Conservation (phyloP, 2,329 filamentous ascomycete genomes). For the Cladosporium sphaerospermum region DNA sequence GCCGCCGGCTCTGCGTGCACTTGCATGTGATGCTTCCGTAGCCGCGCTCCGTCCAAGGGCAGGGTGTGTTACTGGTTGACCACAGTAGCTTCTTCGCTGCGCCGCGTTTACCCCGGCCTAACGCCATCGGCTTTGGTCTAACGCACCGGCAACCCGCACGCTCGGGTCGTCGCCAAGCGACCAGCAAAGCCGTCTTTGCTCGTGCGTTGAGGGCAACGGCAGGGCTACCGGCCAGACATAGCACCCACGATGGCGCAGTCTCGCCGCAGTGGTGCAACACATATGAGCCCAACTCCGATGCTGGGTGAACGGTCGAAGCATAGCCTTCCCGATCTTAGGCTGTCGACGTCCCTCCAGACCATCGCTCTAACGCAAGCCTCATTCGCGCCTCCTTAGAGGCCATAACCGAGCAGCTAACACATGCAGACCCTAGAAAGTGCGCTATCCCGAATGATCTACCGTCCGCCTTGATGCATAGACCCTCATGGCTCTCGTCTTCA, state of each 20-base stretch:
- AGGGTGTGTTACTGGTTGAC: background rate
- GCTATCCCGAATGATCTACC: slow-evolving; percentile 10
- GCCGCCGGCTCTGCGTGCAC: slow-evolving; percentile 6
- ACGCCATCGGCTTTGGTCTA: slow-evolving; percentile 2
- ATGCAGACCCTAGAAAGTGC: slow-evolving; percentile 8
- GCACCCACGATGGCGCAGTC: background rate
- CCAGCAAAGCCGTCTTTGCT: background rate
- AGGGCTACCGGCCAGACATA: background rate
- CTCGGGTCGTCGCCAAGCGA: slow-evolving; percentile 5
- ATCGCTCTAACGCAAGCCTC: background rate
- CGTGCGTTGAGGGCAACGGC: slow-evolving; percentile 2
- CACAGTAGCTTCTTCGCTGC: background rate
- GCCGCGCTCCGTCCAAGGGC: background rate
- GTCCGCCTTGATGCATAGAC: slow-evolving; percentile 9
- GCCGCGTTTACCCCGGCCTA: slow-evolving; percentile 8
- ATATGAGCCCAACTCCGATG: no score
- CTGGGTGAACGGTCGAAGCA: background rate
- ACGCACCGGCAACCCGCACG: background rate
- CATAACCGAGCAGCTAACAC: slow-evolving; percentile 3
- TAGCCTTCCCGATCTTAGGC: background rate
- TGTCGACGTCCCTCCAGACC: background rate
- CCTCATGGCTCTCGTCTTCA: slow-evolving; percentile 2
- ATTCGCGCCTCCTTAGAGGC: slow-evolving; percentile 1
- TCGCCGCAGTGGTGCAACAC: background rate
- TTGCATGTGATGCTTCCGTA: slow-evolving; percentile 4